A percentile compares a stretch with the other conserved stretches of the same genome.
phyloP scores from a whole-genome alignment of 495 filamentous ascomycete genomes.

The Podospora appendiculata region DNA sequence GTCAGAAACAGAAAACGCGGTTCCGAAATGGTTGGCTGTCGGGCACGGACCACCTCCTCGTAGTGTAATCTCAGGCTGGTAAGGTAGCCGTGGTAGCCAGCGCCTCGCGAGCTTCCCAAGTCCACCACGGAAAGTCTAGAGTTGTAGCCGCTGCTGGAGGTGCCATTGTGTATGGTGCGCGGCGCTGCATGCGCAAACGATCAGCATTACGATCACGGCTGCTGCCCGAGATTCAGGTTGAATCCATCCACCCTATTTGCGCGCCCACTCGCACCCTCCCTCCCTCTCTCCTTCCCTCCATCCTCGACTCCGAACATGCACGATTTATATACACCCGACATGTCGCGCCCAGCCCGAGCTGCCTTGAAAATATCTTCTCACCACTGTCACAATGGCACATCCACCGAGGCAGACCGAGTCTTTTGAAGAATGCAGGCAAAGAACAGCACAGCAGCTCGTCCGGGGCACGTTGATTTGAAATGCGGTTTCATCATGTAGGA shows the following conservation, averaged over 20 bases:
- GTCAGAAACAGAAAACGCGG: slow-evolving; percentile 10
- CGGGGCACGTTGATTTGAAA: too few species aligned
- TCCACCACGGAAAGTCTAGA: background rate
- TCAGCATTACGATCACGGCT: slow-evolving; percentile 3
- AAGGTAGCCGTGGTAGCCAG: background rate
- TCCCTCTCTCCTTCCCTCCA: background rate
- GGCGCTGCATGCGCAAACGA: slow-evolving; percentile 2
- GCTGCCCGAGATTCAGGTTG: background rate
- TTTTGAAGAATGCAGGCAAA: too few species aligned
- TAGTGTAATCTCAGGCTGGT: background rate
- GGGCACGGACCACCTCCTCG: slow-evolving; percentile 16
- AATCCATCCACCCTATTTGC: background rate
- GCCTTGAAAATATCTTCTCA: too few species aligned
- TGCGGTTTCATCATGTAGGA: too few species aligned
- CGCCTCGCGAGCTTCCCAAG: background rate
- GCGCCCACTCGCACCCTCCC: background rate
- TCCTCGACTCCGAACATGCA: too few species aligned
- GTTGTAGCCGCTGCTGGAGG: too few species aligned
- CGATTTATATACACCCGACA: too few species aligned
- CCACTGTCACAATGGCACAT: too few species aligned
- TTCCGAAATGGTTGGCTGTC: slow-evolving; percentile 1
- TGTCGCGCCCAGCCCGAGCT: too few species aligned
- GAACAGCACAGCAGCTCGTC: too few species aligned
- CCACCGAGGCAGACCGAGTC: too few species aligned
- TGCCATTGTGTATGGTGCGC: too few species aligned